Conservation (phyloP, 2,329 filamentous ascomycete species). For the Penicillium sp. region DNA sequence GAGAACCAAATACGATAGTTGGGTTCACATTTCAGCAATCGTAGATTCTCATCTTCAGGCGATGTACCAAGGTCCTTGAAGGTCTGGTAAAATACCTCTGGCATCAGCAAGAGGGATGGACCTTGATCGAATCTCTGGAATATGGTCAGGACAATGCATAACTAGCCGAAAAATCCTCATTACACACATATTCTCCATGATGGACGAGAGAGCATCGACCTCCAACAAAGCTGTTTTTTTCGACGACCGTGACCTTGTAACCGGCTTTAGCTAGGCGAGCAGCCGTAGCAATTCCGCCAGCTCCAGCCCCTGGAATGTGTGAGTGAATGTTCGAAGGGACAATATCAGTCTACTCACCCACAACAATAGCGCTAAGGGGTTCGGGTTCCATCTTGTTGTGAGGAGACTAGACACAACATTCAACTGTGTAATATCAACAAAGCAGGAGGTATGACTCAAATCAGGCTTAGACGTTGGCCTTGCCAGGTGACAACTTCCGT, state of each 20-base stretch:
- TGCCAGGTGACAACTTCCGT: neutral
- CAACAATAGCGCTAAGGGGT: neutral
- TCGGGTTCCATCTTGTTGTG: neutral
- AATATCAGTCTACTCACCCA: neutral
- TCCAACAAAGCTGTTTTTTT: conserved; percentile 73
- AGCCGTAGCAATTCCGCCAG: conserved; percentile 70
- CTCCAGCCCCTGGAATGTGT: conserved; percentile 45
- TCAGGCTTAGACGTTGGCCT: neutral
- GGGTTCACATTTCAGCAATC: conserved; percentile 69
- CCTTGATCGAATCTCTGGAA: conserved; percentile 71
- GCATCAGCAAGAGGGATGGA: conserved; percentile 70
- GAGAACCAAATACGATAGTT: conserved; percentile 76
- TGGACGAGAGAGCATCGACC: conserved; percentile 69
- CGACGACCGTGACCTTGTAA: conserved; percentile 71
- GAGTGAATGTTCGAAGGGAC: neutral
- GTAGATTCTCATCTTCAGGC: conserved; percentile 64
- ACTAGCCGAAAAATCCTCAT: neutral
- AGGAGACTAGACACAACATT: neutral
- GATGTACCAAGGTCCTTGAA: conserved; percentile 69
- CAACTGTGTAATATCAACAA: neutral
- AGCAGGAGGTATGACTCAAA: neutral
- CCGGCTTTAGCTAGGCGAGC: conserved; percentile 70
- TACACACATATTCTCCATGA: conserved; percentile 55
- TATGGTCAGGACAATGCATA: neutral
- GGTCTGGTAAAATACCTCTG: conserved; percentile 67